A percentile compares a stretch with the other conserved stretches of the same genome.
Evolutionary conservation across 2,329 filamentous ascomycete species (phyloP).

Genomic region (Lecanosticta acicola): DNA sequence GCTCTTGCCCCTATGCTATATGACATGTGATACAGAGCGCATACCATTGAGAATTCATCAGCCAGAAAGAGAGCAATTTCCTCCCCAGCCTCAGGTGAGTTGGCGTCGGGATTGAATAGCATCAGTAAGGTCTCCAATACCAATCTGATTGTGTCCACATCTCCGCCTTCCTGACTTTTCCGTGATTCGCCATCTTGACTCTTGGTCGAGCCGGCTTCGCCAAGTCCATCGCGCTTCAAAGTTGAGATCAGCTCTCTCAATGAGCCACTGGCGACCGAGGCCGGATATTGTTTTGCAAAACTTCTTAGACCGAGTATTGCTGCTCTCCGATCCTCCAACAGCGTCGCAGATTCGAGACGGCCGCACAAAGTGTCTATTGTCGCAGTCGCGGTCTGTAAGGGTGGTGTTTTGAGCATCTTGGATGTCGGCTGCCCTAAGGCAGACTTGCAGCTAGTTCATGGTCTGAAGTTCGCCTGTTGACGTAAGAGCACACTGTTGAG

Average conservation of each 20-base stretch:
- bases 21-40: conserved; percentile 16
- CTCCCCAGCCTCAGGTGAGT: conserved; percentile 79
- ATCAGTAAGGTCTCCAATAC: conserved; percentile 92
- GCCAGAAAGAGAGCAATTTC: conserved; percentile 95
- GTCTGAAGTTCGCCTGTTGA: neutral
- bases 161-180: conserved; percentile 38
- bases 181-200: conserved; percentile 48
- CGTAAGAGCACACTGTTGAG: no score
- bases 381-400: conserved; percentile 91
- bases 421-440: conserved; percentile 20
- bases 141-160: conserved; percentile 93
- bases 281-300: conserved; percentile 94
- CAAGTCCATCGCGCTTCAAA: conserved; percentile 64
- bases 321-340: conserved; percentile 89
- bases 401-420: conserved; percentile 62
- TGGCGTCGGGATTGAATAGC: conserved; percentile 70
- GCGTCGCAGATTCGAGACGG: conserved; percentile 78
- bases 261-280: conserved; percentile 90
- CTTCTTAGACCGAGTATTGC: conserved; percentile 89
- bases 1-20: conserved; percentile 25
- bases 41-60: conserved; percentile 90
- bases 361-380: conserved; percentile 87
- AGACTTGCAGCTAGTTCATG: conserved; percentile 20
- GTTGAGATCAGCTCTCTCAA: conserved; percentile 80
- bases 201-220: conserved; percentile 21